A percentile compares a stretch with the other conserved stretches of the same genome.
phyloP scores from a whole-genome alignment of 495 filamentous ascomycete genomes.

The Lasiosphaeria hispida region DNA sequence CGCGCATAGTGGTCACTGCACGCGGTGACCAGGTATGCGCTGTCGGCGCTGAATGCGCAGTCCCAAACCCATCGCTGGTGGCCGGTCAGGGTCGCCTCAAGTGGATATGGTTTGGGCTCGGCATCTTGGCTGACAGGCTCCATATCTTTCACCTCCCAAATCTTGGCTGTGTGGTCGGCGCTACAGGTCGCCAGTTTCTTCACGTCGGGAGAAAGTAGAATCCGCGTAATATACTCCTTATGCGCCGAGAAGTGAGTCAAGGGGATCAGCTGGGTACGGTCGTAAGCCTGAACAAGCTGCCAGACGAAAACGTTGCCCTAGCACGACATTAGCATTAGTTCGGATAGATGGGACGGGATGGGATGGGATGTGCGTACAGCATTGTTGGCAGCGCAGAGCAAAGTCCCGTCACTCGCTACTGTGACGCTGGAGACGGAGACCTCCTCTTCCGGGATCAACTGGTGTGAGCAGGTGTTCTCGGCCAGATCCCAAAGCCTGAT shows the following conservation, averaged over 20 bases:
- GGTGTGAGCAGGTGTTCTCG: slow-evolving; percentile 94
- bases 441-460: slow-evolving; percentile 95
- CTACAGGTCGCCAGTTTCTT: slow-evolving; percentile 96
- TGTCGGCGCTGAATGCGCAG: slow-evolving; percentile 95
- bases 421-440: slow-evolving; percentile 90
- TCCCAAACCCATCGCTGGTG: slow-evolving; percentile 99
- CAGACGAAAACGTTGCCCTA: slow-evolving; percentile 97
- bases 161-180: slow-evolving; percentile 95
- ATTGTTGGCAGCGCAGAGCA: slow-evolving; percentile 96
- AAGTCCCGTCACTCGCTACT: slow-evolving; percentile 87
- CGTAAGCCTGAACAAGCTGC: slow-evolving; percentile 79
- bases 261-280: slow-evolving; percentile 84
- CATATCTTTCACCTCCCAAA: slow-evolving; percentile 80
- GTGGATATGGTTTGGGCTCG: slow-evolving; percentile 54
- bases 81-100: slow-evolving; percentile 86
- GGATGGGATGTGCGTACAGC: slow-evolving; percentile 51
- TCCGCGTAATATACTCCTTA: slow-evolving; percentile 88
- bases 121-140: slow-evolving; percentile 47
- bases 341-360: neutral
- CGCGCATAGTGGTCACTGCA: slow-evolving; percentile 96
- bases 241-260: slow-evolving; percentile 92
- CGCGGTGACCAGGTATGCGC: slow-evolving; percentile 95
- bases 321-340: neutral
- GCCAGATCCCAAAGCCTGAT: slow-evolving; percentile 95
- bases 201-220: slow-evolving; percentile 94